phyloP scores from a whole-genome alignment of 176 grass and related monocot species.

The Dactylis glomerata region DNA sequence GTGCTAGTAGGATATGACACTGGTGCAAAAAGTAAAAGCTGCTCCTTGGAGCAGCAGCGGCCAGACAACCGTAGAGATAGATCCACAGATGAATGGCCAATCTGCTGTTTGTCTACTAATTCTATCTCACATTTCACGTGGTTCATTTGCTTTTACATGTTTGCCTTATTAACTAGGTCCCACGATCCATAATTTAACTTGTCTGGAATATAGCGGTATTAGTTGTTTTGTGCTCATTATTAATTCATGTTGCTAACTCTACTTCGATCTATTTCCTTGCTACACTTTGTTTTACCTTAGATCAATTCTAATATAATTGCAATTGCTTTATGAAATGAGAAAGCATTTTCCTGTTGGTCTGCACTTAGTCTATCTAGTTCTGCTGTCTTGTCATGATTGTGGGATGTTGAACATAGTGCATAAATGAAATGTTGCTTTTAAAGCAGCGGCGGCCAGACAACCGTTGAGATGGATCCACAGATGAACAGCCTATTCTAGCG shows the following conservation, averaged over 20 bases:
- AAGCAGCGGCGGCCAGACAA: conserved; percentile 77
- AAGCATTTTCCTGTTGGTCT: not conserved
- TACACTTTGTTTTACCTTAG: too few species aligned
- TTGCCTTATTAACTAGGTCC: too few species aligned
- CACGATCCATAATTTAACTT: too few species aligned
- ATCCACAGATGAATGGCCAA: conserved; percentile 61
- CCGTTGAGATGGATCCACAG: conserved; percentile 84
- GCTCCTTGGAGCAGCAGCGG: conserved; percentile 33
- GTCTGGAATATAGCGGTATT: too few species aligned
- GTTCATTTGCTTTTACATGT: not conserved
- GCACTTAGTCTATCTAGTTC: not conserved
- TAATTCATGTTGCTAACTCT: too few species aligned
- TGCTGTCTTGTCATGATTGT: conserved; percentile 34
- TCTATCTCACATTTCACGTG: conserved; percentile 52
- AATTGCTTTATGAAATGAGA: not conserved
- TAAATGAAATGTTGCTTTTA: conserved; percentile 45
- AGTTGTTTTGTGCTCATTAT: too few species aligned
- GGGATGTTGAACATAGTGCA: conserved; percentile 39
- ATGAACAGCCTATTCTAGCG: conserved; percentile 36
- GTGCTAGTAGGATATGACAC: conserved; percentile 36
- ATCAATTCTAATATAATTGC: not conserved
- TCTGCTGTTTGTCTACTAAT: conserved; percentile 66
- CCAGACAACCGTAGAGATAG: conserved; percentile 81
- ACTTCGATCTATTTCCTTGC: too few species aligned
- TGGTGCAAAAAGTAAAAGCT: conserved; percentile 57